Evolutionary conservation across 257 asterid genomes (phyloP), one percentile per base, ranked within the genome.

Genomic region (Penstemon davidsonii): DNA sequence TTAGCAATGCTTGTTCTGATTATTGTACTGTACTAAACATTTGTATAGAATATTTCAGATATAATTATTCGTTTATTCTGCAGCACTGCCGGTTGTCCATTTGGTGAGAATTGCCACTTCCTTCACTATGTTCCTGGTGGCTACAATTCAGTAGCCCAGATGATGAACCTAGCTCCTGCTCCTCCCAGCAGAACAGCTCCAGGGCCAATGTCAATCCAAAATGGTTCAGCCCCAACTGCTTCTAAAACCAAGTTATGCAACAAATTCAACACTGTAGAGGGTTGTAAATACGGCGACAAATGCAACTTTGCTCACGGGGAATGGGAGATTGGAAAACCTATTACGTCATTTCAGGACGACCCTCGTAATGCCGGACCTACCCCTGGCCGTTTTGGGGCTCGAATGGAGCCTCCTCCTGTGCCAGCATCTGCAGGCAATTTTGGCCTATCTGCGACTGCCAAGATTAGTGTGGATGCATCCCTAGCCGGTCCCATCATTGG

Each of bases 271-370:
- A 78, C 87, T 4, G 90, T 91, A 2, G 98, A 88, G 69, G 97
- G 98, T 43, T 92, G 98, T 89, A 92, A 89, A 76, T 92, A 80
- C 11, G 97, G 97, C 1, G 88, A 90, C 72, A 86, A 85, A 72
- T 92, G 98, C 82, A 75, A 84, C 75, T 92, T 92, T 25, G 98
- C 98, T 9, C 98, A 92, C 41, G 98, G 98, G 7, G 98, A 92
- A 46, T 88, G 93, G 95, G 95, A 92, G 78, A 85, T 92, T 7
- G 95, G 93, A 7, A 90, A 69, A 78, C 83, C 88, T 53, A 66
- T 82, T 2, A 55, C 47, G 36, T 71, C 82, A 50, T 70, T 88
- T 52, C 89, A 83, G 1, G 88, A 87, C 19, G 93, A 89, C 61
- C 92, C 83, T 45, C 88, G 73, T 15, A 56, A 76, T 10, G 42